A percentile compares a stretch with the other conserved stretches of the same genome.
These are phyloP conservation scores for Lanmaoa rubissima DNA, from an alignment of 768 basidiomycete species.

Conservation along the genomic window DNA sequence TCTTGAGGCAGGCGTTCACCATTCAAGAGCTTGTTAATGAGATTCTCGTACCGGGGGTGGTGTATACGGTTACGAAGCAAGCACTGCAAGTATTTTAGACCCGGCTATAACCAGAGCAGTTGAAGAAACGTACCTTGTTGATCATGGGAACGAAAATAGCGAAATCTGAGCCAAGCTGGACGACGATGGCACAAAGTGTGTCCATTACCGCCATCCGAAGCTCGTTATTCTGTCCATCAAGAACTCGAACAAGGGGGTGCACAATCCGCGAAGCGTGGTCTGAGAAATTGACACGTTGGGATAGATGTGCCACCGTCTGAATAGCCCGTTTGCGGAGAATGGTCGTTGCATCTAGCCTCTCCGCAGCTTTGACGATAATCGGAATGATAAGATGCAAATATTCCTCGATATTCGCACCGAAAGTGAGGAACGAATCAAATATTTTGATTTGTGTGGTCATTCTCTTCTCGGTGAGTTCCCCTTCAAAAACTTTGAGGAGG, in stretches of 20 bases:
- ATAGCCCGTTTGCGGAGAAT: constrained; percentile 85
- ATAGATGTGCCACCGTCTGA: constrained; percentile 86
- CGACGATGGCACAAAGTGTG: constrained; percentile 85
- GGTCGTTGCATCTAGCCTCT: constrained; percentile 71
- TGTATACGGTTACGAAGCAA: constrained; percentile 72
- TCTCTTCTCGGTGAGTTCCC: constrained; percentile 79
- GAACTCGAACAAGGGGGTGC: constrained; percentile 87
- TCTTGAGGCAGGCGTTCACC: constrained; percentile 93
- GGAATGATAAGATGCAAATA: constrained; percentile 97
- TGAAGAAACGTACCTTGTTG: constrained; percentile 64
- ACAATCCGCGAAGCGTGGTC: constrained; percentile 97
- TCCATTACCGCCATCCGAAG: constrained; percentile 87
- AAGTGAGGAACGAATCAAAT: constrained; percentile 92
- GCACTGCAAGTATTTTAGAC: constrained; percentile 46
- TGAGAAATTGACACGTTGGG: constrained; percentile 92
- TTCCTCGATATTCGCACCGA: constrained; percentile 96
- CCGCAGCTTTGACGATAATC: constrained; percentile 88
- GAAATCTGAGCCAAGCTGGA: constrained; percentile 94
- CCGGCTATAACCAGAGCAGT: not conserved
- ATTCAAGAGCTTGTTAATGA: constrained; percentile 85
- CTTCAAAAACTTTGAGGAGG: constrained; percentile 87
- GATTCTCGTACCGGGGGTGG: constrained; percentile 82
- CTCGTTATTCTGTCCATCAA: constrained; percentile 73
- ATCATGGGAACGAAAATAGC: constrained; percentile 98
- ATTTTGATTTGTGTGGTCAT: constrained; percentile 82